phyloP scores from a whole-genome alignment of 306 rosid species.

The Glycine latifolia region DNA sequence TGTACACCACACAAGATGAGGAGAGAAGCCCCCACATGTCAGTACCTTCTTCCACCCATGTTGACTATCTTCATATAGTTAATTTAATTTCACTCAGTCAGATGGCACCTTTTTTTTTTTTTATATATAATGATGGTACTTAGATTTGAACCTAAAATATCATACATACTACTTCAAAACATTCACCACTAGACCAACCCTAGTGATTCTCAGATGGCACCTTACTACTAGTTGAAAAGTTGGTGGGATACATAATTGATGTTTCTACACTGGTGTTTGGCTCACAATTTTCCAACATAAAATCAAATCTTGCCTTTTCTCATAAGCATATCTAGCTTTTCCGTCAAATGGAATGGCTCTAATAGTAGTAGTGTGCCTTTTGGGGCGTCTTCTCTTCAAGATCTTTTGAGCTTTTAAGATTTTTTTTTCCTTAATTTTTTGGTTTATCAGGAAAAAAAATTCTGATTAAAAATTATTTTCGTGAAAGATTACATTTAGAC shows the following conservation, averaged over 20 bases:
- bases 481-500: too few species aligned
- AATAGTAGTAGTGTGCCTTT: conserved; percentile 7
- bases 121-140: too few species aligned
- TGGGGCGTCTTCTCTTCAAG: conserved; percentile 31
- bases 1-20: conserved; percentile 46
- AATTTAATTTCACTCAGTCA: conserved; percentile 33
- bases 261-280: conserved; percentile 45
- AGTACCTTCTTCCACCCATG: conserved; percentile 29
- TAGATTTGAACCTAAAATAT: too few species aligned
- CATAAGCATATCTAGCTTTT: conserved; percentile 51
- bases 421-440: too few species aligned
- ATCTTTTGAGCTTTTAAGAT: conserved; percentile 42
- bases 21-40: conserved; percentile 50
- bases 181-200: too few species aligned
- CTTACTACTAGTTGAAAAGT: conserved; percentile 39
- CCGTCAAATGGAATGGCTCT: conserved; percentile 46
- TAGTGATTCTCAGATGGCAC: too few species aligned
- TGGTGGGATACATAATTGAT: conserved; percentile 49
- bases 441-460: too few species aligned
- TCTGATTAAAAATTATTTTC: too few species aligned
- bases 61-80: conserved; percentile 14
- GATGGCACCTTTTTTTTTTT: conserved; percentile 50
- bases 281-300: conserved; percentile 52
- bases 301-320: conserved; percentile 46
- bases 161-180: too few species aligned